A percentile compares a stretch with the other conserved stretches of the same genome.
phyloP scores from a whole-genome alignment of 768 basidiomycete genomes.

The Lepiota venenata region DNA sequence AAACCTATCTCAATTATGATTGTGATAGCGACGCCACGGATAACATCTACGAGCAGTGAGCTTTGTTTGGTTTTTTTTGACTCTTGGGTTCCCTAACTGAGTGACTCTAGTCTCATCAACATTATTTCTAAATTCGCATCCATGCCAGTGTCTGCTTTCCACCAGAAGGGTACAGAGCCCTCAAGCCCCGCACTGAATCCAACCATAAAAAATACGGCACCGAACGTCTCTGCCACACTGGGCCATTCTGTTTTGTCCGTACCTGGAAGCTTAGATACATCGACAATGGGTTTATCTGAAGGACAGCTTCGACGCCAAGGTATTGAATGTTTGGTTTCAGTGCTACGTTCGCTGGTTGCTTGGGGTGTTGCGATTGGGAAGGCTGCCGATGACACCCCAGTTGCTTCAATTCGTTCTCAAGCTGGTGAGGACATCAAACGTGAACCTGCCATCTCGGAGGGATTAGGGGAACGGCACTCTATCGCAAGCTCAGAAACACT shows the following conservation, averaged over 20 bases:
- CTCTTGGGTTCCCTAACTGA: not conserved
- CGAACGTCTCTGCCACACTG: constrained; percentile 35
- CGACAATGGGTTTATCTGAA: constrained; percentile 72
- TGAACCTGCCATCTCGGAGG: constrained; percentile 54
- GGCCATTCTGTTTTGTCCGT: constrained; percentile 63
- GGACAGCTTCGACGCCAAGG: constrained; percentile 83
- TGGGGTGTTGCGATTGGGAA: constrained; percentile 75
- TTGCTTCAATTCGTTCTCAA: constrained; percentile 41
- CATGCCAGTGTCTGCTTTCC: constrained; percentile 40
- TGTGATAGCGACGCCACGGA: constrained; percentile 93
- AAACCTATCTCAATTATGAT: constrained; percentile 98
- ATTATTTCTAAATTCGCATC: constrained; percentile 92
- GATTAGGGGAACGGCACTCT: constrained; percentile 53
- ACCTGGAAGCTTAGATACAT: constrained; percentile 65
- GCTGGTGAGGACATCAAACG: constrained; percentile 49
- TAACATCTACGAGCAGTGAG: constrained; percentile 96
- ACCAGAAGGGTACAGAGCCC: constrained; percentile 53
- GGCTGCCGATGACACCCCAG: constrained; percentile 35
- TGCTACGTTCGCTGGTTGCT: constrained; percentile 83
- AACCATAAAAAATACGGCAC: constrained; percentile 40
- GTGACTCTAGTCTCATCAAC: constrained; percentile 74
- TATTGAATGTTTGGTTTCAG: constrained; percentile 91
- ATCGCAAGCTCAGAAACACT: constrained; percentile 50
- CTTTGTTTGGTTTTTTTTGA: constrained; percentile 8
- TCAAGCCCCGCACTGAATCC: constrained; percentile 59